Conservation (phyloP, 768 basidiomycete species). For the Auriscalpium vulgare region DNA sequence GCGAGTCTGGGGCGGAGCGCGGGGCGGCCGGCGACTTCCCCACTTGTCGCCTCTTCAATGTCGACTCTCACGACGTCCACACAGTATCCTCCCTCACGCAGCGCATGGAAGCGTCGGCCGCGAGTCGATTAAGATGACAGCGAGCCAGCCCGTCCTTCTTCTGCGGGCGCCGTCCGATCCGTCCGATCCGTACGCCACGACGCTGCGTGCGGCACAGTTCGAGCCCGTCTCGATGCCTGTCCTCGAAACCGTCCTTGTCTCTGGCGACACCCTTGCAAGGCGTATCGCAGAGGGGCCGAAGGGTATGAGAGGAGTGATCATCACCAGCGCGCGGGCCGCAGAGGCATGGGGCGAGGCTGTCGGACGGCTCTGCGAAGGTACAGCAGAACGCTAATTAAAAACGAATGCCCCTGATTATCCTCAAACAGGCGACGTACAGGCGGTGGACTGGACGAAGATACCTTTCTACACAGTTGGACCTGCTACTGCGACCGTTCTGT, state of each 20-base stretch:
- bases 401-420: too few species aligned
- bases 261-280: constrained; percentile 36
- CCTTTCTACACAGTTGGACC: constrained; percentile 80
- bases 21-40: too few species aligned
- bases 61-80: too few species aligned
- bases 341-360: constrained; percentile 59
- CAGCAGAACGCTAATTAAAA: not conserved
- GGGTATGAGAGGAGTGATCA: constrained; percentile 49
- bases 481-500: constrained; percentile 46
- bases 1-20: too few species aligned
- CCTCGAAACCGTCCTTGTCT: constrained; percentile 55
- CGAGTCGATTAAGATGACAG: too few species aligned
- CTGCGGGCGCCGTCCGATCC: constrained; percentile 30
- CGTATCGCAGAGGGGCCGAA: constrained; percentile 25
- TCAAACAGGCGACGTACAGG: too few species aligned
- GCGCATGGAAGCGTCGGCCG: too few species aligned
- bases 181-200: constrained; percentile 52
- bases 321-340: constrained; percentile 74
- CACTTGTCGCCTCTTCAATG: too few species aligned
- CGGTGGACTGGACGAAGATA: constrained; percentile 39
- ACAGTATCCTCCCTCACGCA: too few species aligned
- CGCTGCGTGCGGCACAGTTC: constrained; percentile 42
- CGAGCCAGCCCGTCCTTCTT: constrained; percentile 26
- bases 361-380: constrained; percentile 4
- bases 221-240: constrained; percentile 55